Percentiles rank a stretch among this genome's conserved stretches.
phyloP scores from a whole-genome alignment of 345 rosid species.

The Nephelium lappaceum region DNA sequence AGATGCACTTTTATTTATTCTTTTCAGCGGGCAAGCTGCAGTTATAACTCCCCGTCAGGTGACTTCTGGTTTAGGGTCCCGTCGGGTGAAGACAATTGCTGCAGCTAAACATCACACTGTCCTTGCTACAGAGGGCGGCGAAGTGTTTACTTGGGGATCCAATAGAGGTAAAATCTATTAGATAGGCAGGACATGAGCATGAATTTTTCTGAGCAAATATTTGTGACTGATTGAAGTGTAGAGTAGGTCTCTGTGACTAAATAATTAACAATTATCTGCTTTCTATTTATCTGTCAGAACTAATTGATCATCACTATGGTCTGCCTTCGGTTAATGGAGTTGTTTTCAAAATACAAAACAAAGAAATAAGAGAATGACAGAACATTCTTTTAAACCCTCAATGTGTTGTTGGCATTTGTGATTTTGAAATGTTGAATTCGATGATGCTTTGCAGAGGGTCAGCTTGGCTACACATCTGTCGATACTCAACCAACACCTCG shows the following conservation, averaged over 20 bases:
- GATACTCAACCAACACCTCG: conserved; percentile 99
- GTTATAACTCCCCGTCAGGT: conserved; percentile 97
- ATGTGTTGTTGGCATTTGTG: conserved; percentile 9
- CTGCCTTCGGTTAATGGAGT: background rate
- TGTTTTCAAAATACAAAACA: conserved; percentile 12
- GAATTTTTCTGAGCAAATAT: background rate
- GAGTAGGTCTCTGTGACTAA: background rate
- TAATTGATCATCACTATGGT: background rate
- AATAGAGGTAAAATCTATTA: conserved; percentile 70
- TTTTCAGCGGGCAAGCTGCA: conserved; percentile 97
- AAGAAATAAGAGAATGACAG: conserved; percentile 14
- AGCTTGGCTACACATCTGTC: conserved; percentile 93
- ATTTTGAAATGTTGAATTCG: conserved; percentile 25
- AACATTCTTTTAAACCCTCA: background rate
- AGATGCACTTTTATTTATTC: conserved; percentile 28
- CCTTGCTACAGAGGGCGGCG: conserved; percentile 88
- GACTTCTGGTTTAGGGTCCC: conserved; percentile 78
- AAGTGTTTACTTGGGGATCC: conserved; percentile 96
- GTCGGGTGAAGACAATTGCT: conserved; percentile 86
- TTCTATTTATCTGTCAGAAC: background rate
- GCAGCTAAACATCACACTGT: conserved; percentile 99
- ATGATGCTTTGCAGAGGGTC: conserved; percentile 75
- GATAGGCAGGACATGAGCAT: background rate
- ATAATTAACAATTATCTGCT: background rate
- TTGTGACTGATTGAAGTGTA: conserved; percentile 12